Evolutionary conservation across 2,329 filamentous ascomycete species (phyloP).

Genomic region (Biscogniauxia mediterranea): DNA sequence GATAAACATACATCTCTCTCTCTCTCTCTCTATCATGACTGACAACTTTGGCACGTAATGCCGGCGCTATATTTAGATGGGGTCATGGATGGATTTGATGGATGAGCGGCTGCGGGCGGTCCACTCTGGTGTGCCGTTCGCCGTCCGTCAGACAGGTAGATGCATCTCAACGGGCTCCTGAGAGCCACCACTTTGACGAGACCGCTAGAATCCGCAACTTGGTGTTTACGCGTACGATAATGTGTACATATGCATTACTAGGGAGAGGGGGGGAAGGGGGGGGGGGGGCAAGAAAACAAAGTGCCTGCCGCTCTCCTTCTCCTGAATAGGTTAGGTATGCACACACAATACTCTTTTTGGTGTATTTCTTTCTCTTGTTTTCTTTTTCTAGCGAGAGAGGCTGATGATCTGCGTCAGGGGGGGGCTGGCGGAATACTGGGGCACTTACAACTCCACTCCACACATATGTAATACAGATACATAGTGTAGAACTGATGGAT

Average conservation of each 20-base stretch:
- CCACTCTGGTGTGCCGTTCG: no score
- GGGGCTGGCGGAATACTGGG: no score
- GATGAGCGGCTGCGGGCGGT: no score
- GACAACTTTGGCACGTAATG: background rate
- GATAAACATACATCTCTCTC: no score
- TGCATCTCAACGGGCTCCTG: background rate
- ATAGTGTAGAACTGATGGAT: no score
- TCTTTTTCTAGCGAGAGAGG: background rate
- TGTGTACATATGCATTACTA: no score
- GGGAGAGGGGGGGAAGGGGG: background rate
- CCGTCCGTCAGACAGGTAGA: no score
- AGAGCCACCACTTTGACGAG: background rate
- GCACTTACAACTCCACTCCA: no score
- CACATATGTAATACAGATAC: no score
- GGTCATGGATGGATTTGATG: background rate
- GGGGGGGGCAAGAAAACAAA: background rate
- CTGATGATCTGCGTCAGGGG: background rate
- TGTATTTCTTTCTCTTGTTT: background rate
- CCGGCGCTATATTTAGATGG: background rate
- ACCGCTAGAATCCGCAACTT: background rate
- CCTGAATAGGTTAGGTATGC: background rate
- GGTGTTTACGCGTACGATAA: background rate
- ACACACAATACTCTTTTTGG: background rate
- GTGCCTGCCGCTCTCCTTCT: background rate
- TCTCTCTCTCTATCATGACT: background rate